These are phyloP conservation scores for Lolium multiflorum DNA, from an alignment of 176 grass and related monocot genomes.

Conservation along the genomic window DNA sequence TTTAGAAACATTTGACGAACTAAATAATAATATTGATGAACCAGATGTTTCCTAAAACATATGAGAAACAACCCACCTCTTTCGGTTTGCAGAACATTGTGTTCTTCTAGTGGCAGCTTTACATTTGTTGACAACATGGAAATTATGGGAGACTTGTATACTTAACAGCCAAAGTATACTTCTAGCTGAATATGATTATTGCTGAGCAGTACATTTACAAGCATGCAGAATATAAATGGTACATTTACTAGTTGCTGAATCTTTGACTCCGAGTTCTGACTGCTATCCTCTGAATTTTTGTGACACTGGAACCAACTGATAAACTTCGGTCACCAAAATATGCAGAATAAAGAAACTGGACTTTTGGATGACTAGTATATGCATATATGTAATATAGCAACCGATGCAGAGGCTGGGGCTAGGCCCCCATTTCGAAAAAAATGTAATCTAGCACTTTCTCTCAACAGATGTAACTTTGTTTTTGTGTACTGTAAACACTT, in stretches of 20 bases:
- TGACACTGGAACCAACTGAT: too few relatives aligned
- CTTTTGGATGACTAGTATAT: too few relatives aligned
- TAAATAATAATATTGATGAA: neutral
- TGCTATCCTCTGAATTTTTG: too few relatives aligned
- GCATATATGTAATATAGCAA: neutral
- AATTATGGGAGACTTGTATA: neutral
- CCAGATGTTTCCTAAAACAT: neutral
- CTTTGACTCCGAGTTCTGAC: too few relatives aligned
- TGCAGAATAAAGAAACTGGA: too few relatives aligned
- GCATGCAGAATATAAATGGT: too few relatives aligned
- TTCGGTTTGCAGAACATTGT: neutral
- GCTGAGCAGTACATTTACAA: too few relatives aligned
- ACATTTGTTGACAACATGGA: neutral
- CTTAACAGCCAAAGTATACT: neutral
- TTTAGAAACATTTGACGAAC: constrained; percentile 3
- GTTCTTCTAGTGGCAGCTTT: neutral
- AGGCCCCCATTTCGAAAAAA: too few relatives aligned
- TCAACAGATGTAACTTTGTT: neutral
- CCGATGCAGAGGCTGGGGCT: too few relatives aligned
- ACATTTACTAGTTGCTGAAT: too few relatives aligned
- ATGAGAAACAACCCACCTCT: neutral
- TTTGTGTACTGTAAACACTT: neutral
- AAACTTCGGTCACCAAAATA: too few relatives aligned
- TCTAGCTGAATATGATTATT: neutral
- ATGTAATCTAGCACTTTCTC: neutral